Evolutionary conservation across 192 early-diverging fungal species (phyloP).

Genomic region (Umbelopsis sp.): DNA sequence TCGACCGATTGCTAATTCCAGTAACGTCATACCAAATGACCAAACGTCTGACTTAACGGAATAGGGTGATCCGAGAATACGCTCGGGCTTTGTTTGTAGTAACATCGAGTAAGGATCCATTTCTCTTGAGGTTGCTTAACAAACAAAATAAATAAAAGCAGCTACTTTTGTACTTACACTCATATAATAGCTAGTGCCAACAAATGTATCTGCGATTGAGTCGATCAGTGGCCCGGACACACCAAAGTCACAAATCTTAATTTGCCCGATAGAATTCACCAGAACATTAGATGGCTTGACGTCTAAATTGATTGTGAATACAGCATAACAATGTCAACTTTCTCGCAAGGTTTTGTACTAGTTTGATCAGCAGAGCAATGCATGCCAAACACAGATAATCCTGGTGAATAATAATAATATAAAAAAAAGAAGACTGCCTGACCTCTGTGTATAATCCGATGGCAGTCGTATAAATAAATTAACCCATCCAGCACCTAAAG

Average conservation of each 20-base stretch:
- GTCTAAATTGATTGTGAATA: conserved; percentile 45
- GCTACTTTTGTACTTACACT: conserved; percentile 49
- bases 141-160: neutral
- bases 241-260: conserved; percentile 89
- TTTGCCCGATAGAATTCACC: conserved; percentile 76
- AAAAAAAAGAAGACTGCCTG: conserved; percentile 11
- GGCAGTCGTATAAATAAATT: conserved; percentile 82
- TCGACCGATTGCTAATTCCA: conserved; percentile 78
- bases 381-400: neutral
- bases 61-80: conserved; percentile 78
- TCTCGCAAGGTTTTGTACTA: too few species aligned
- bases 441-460: conserved; percentile 93
- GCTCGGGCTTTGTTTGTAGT: conserved; percentile 59
- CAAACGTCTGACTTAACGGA: conserved; percentile 82
- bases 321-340: conserved; percentile 15
- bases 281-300: conserved; percentile 89
- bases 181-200: conserved; percentile 85
- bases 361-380: conserved; percentile 1
- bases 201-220: conserved; percentile 85
- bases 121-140: neutral
- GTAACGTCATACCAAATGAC: conserved; percentile 79
- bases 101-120: neutral
- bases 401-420: too few species aligned
- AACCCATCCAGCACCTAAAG: conserved; percentile 64
- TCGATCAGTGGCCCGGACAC: conserved; percentile 87